Conservation (phyloP, 2,329 filamentous ascomycete species). For the Claviceps sorghi region DNA sequence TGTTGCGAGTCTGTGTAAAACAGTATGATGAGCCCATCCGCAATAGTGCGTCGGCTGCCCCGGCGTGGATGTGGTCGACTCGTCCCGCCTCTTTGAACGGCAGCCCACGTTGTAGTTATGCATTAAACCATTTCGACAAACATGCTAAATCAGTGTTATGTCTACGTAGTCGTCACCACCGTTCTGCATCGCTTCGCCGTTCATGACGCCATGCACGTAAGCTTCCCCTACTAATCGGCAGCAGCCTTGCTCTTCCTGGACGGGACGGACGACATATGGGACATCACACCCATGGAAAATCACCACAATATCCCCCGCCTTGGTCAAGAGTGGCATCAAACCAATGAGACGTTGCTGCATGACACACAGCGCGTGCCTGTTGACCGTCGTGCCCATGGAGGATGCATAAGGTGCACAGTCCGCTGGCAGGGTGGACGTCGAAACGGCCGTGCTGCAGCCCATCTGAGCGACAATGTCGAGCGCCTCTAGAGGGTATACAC, state of each 20-base stretch:
- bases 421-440: slow-evolving; percentile 1
- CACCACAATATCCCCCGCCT: slow-evolving; percentile 3
- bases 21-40: no score
- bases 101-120: no score
- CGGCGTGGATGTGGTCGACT: no score
- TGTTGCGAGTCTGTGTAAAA: background rate
- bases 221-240: slow-evolving; percentile 6
- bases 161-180: background rate
- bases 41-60: no score
- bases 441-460: background rate
- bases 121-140: no score
- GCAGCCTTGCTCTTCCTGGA: background rate
- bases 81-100: background rate
- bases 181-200: slow-evolving; percentile 5
- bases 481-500: background rate
- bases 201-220: slow-evolving; percentile 9
- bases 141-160: slow-evolving; percentile 1
- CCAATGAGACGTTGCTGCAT: slow-evolving; percentile 3
- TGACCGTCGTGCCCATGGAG: background rate
- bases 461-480: background rate
- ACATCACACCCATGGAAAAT: slow-evolving; percentile 7
- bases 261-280: slow-evolving; percentile 5
- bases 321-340: slow-evolving; percentile 4
- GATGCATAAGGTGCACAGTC: slow-evolving; percentile 2
- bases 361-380: slow-evolving; percentile 3